Percentiles rank a stretch among this genome's conserved stretches.
phyloP scores from a whole-genome alignment of 345 rosid genomes.

The Lenwebbia sp. region DNA sequence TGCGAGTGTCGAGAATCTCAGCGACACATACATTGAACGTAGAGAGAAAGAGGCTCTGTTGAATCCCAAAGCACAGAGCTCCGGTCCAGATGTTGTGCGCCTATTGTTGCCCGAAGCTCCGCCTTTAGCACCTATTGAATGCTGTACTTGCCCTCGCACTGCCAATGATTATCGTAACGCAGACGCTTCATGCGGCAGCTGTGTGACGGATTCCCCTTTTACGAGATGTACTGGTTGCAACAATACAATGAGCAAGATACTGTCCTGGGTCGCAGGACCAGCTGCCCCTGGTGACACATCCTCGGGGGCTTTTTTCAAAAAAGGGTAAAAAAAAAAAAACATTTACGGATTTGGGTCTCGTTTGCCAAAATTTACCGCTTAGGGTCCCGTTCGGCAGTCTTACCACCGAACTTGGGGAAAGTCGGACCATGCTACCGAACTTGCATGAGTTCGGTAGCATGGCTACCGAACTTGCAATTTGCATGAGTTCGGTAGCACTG shows the following conservation, averaged over 20 bases:
- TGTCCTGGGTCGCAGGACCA: not conserved
- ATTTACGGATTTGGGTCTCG: no score
- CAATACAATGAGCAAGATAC: not conserved
- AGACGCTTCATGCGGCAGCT: not conserved
- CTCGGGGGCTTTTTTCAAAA: no score
- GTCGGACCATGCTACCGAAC: no score
- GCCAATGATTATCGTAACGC: fast-evolving
- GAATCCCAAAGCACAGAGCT: not conserved
- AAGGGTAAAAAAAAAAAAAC: no score
- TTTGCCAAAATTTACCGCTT: no score
- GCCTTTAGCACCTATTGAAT: not conserved
- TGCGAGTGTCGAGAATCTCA: not conserved
- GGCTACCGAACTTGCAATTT: no score
- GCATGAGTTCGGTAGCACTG: no score
- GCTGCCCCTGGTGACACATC: no score
- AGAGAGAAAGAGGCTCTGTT: not conserved
- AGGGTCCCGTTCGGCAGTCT: no score
- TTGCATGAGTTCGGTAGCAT: no score
- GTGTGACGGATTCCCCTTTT: not conserved
- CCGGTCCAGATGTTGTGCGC: not conserved
- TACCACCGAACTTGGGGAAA: no score
- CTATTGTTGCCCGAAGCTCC: not conserved
- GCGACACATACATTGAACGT: not conserved
- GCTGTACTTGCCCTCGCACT: not conserved
- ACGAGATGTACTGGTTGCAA: not conserved